Conservation (phyloP, 441 rosid genomes). For the Aleurites moluccanus region DNA sequence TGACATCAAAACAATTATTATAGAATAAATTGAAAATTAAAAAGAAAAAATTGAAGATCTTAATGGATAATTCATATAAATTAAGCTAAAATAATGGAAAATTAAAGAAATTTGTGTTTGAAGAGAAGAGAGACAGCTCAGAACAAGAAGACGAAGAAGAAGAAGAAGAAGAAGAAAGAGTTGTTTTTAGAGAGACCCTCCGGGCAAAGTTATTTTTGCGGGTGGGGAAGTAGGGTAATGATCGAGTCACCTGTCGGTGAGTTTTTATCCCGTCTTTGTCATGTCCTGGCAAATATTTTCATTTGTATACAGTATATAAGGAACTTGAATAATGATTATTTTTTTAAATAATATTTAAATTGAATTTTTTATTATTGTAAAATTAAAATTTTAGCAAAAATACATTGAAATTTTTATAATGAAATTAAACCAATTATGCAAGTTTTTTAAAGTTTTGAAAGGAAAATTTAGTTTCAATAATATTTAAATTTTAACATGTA, state of each 20-base stretch:
- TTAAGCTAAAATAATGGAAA: not conserved
- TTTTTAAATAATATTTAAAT: too few species aligned
- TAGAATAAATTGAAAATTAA: not conserved
- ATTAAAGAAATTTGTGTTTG: too few species aligned
- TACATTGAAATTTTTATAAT: too few species aligned
- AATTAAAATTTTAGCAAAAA: too few species aligned
- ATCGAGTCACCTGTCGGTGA: constrained; percentile 11
- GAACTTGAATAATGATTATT: too few species aligned
- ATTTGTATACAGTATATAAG: not conserved
- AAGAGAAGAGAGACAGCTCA: not conserved
- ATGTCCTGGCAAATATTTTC: not conserved
- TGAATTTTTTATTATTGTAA: too few species aligned
- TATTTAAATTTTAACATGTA: too few species aligned
- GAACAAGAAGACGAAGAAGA: not conserved
- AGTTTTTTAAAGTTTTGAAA: too few species aligned
- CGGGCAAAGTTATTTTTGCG: constrained; percentile 13
- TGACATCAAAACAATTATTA: constrained; percentile 7
- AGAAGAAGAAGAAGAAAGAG: not conserved
- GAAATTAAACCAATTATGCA: too few species aligned
- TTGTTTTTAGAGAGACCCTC: not conserved
- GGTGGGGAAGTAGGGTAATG: not conserved
- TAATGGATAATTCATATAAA: not conserved
- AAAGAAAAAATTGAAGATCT: not conserved
- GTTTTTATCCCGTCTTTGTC: not conserved
- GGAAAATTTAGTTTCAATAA: too few species aligned